Conservation (phyloP, 129 eudicot genomes). For the Helianthus annuus region DNA sequence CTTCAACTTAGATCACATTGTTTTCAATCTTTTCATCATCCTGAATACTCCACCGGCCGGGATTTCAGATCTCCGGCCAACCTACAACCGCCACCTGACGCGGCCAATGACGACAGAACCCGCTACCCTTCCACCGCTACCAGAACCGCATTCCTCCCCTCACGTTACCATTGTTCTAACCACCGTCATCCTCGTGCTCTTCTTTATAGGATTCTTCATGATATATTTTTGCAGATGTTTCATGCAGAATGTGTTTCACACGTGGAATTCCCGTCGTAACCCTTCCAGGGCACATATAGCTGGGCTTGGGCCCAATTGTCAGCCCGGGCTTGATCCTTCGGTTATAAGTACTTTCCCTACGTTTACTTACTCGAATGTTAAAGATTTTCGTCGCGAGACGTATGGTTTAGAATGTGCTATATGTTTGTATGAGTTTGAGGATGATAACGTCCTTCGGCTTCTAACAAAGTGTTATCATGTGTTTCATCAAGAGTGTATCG, state of each 20-base stretch:
- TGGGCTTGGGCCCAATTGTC: not conserved
- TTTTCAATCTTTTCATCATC: conserved; percentile 1
- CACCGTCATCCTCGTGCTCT: conserved; percentile 43
- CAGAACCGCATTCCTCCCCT: conserved; percentile 40
- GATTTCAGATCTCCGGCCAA: conserved; percentile 48
- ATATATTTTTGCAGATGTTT: conserved; percentile 69
- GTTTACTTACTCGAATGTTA: conserved; percentile 59
- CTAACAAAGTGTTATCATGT: conserved; percentile 66
- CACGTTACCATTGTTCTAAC: conserved; percentile 67
- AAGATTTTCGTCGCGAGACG: conserved; percentile 52
- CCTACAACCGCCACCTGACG: conserved; percentile 18
- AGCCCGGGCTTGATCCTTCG: conserved; percentile 54
- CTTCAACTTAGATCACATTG: conserved; percentile 29
- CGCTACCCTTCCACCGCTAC: conserved; percentile 26
- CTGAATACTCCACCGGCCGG: conserved; percentile 42
- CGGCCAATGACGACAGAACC: conserved; percentile 42
- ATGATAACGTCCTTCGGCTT: conserved; percentile 57
- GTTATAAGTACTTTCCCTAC: conserved; percentile 67
- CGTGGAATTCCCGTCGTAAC: conserved; percentile 42
- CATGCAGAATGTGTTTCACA: conserved; percentile 48
- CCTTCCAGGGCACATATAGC: conserved; percentile 33
- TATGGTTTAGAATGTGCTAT: conserved; percentile 87
- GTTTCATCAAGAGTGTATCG: conserved; percentile 87
- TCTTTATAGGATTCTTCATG: conserved; percentile 60
- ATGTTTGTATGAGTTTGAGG: conserved; percentile 70